Conservation (phyloP, 23 red algal species). For the Gracilariopsis chorda region DNA sequence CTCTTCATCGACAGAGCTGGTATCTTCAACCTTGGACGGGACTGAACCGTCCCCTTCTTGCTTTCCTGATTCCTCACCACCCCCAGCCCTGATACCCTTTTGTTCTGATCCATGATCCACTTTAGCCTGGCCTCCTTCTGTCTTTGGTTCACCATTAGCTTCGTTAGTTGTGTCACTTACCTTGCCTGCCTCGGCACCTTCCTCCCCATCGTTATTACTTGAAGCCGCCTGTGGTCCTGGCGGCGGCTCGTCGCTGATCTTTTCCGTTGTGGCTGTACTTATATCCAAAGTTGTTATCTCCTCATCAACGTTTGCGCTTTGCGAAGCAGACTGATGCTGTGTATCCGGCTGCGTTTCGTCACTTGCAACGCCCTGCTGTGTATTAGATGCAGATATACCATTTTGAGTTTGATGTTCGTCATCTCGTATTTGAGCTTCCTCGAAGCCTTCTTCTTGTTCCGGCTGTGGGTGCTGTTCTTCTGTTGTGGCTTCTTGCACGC, state of each 20-base stretch:
- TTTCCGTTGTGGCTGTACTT: neutral
- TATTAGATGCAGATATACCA: neutral
- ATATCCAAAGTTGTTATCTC: slow-evolving; percentile 18
- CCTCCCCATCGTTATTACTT: neutral
- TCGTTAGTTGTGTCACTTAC: neutral
- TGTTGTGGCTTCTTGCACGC: neutral
- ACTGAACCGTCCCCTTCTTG: too few species aligned
- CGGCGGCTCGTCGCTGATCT: neutral
- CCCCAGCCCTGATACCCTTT: too few species aligned
- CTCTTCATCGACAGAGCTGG: neutral
- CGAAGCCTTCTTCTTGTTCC: slow-evolving; percentile 38
- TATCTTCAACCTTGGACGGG: neutral
- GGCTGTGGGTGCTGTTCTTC: neutral
- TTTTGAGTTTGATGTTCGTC: neutral
- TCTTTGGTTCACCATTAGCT: too few species aligned
- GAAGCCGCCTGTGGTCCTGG: neutral
- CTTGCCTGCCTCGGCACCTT: neutral
- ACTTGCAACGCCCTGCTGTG: too few species aligned
- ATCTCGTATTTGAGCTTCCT: slow-evolving; percentile 3
- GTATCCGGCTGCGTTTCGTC: neutral
- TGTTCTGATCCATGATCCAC: neutral
- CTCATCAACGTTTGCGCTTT: neutral
- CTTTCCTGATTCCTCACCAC: too few species aligned
- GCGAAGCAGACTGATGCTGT: neutral
- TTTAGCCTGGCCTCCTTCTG: too few species aligned